phyloP scores from a whole-genome alignment of 2,329 filamentous ascomycete genomes.

The Aquanectria penicillioides region DNA sequence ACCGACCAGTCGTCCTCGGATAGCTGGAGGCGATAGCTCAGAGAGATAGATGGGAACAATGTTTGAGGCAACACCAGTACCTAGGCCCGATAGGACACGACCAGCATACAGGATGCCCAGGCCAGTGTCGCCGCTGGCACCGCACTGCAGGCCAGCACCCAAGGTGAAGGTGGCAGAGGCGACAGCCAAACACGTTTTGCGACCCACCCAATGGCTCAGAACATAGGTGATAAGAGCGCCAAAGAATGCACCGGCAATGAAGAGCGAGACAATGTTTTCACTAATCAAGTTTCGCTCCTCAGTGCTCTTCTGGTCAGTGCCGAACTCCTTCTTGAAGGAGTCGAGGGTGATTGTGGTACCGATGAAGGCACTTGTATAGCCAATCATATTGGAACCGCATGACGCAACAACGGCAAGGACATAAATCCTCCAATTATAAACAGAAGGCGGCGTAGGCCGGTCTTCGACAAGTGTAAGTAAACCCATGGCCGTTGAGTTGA shows the following conservation, averaged over 20 bases:
- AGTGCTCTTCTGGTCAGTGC: constrained; percentile 56
- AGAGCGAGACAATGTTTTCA: constrained; percentile 73
- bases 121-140: constrained; percentile 64
- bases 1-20: constrained; percentile 64
- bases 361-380: constrained; percentile 68
- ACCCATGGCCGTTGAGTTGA: constrained; percentile 30
- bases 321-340: constrained; percentile 70
- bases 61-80: constrained; percentile 49
- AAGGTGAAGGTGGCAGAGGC: constrained; percentile 47
- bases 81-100: constrained; percentile 61
- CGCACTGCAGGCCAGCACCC: constrained; percentile 63
- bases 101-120: constrained; percentile 57
- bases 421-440: constrained; percentile 51
- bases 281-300: constrained; percentile 61
- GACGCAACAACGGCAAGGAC: constrained; percentile 48
- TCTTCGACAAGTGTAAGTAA: constrained; percentile 49
- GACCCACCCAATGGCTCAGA: constrained; percentile 33
- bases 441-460: constrained; percentile 47
- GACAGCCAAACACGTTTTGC: constrained; percentile 50
- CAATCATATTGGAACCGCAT: constrained; percentile 53
- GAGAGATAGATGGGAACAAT: constrained; percentile 60
- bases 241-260: constrained; percentile 77
- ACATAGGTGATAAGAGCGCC: constrained; percentile 68
- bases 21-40: constrained; percentile 59
- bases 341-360: constrained; percentile 71